These are phyloP conservation scores for Nothophoma quercina DNA, from an alignment of 2,329 filamentous ascomycete species.

Conservation along the genomic window DNA sequence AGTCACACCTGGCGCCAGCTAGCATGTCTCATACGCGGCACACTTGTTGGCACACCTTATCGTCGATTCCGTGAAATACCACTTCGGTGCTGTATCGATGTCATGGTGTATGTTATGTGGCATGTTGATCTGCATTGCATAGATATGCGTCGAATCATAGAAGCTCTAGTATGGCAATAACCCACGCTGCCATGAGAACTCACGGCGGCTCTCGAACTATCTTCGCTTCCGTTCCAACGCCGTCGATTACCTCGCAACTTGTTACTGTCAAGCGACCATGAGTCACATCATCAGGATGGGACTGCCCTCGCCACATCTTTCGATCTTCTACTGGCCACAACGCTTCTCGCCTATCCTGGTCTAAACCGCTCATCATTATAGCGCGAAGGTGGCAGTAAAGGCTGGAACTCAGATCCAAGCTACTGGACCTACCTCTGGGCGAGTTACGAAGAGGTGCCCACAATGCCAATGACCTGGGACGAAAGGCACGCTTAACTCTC, in stretches of 20 bases:
- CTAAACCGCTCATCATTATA: constrained; percentile 17
- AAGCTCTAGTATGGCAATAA: neutral
- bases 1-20: neutral
- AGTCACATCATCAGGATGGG: neutral
- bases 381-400: constrained; percentile 22
- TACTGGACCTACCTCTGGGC: constrained; percentile 27
- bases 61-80: neutral
- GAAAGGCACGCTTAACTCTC: constrained; percentile 16
- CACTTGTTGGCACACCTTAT: neutral
- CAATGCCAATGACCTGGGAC: constrained; percentile 30
- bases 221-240: too few species aligned
- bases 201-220: too few species aligned
- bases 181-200: too few species aligned
- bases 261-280: constrained; percentile 1
- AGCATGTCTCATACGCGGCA: neutral
- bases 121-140: neutral
- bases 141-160: constrained; percentile 3
- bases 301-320: constrained; percentile 7
- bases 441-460: constrained; percentile 25
- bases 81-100: neutral
- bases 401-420: constrained; percentile 29
- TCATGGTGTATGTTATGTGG: neutral
- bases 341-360: constrained; percentile 19
- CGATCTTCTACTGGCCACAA: constrained; percentile 14
- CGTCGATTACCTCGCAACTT: too few species aligned